Percentiles rank a stretch among this genome's conserved stretches.
Evolutionary conservation across 148 eudicot genomes (phyloP).

Genomic region (Camellia granthamiana): DNA sequence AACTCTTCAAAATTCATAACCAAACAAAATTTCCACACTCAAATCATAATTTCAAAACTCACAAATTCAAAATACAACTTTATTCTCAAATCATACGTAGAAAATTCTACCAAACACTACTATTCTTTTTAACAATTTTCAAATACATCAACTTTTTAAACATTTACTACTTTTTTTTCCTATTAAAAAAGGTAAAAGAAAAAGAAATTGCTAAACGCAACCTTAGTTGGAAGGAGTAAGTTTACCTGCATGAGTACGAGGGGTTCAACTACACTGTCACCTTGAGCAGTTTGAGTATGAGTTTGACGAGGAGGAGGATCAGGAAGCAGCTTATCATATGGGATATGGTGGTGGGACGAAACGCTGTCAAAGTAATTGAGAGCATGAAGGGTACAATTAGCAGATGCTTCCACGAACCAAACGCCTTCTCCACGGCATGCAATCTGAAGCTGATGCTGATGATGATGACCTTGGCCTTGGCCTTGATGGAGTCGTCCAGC

Average conservation of each 20-base stretch:
- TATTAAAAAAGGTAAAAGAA: too few species aligned
- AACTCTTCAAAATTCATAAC: too few species aligned
- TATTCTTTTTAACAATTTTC: too few species aligned
- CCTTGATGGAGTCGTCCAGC: conserved; percentile 27
- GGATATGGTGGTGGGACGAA: background rate
- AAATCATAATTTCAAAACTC: too few species aligned
- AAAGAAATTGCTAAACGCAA: too few species aligned
- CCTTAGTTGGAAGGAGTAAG: too few species aligned
- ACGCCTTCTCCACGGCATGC: conserved; percentile 30
- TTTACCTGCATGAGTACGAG: conserved; percentile 38
- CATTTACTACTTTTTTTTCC: too few species aligned
- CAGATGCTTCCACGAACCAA: conserved; percentile 38
- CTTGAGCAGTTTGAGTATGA: background rate
- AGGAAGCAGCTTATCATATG: conserved; percentile 26
- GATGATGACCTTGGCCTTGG: background rate
- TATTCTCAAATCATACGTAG: too few species aligned
- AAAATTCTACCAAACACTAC: too few species aligned
- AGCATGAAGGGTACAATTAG: conserved; percentile 22
- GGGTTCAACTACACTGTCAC: conserved; percentile 12
- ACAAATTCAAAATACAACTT: too few species aligned
- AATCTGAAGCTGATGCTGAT: conserved; percentile 15
- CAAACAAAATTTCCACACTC: too few species aligned
- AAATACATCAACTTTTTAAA: too few species aligned
- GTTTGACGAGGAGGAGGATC: conserved; percentile 13
- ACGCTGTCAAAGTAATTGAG: conserved; percentile 26